A percentile compares a stretch with the other conserved stretches of the same genome.
Conservation (phyloP, 306 rosid species). For the Vigna unguiculata region DNA sequence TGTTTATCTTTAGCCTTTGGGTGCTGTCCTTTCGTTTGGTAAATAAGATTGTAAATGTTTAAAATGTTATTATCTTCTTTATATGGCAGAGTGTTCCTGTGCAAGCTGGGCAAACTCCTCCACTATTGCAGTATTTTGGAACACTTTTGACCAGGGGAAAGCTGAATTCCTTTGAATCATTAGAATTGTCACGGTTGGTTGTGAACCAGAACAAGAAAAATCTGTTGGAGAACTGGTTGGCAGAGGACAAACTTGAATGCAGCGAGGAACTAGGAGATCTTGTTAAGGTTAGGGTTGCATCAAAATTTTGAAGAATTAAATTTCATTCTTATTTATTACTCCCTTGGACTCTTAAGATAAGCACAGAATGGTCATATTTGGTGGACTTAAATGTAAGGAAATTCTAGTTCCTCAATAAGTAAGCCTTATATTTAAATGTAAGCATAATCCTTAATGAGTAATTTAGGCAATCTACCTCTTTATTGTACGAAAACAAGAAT, state of each 20-base stretch:
- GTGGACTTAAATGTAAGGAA: too few relatives aligned
- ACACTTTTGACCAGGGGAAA: constrained; percentile 94
- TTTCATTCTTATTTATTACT: constrained; percentile 20
- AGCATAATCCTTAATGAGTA: too few relatives aligned
- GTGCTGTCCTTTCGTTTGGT: constrained; percentile 15
- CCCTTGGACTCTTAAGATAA: too few relatives aligned
- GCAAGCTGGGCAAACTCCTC: constrained; percentile 99
- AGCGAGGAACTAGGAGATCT: constrained; percentile 99
- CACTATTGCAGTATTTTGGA: constrained; percentile 97
- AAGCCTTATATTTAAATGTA: too few relatives aligned
- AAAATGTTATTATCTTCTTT: constrained; percentile 27
- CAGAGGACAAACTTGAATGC: constrained; percentile 99
- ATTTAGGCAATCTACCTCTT: too few relatives aligned
- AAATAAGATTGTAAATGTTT: background rate
- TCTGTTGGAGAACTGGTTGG: constrained; percentile 98
- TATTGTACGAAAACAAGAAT: too few relatives aligned
- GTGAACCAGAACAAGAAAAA: constrained; percentile 99
- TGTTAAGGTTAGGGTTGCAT: constrained; percentile 78
- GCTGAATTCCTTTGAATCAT: constrained; percentile 90
- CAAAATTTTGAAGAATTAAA: constrained; percentile 22
- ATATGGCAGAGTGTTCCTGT: constrained; percentile 95
- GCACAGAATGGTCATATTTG: too few relatives aligned
- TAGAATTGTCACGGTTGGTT: constrained; percentile 95
- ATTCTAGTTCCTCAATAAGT: too few relatives aligned
- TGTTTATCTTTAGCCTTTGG: constrained; percentile 14